phyloP scores from a whole-genome alignment of 2,329 filamentous ascomycete species.

The Aurifilum marmelostoma region DNA sequence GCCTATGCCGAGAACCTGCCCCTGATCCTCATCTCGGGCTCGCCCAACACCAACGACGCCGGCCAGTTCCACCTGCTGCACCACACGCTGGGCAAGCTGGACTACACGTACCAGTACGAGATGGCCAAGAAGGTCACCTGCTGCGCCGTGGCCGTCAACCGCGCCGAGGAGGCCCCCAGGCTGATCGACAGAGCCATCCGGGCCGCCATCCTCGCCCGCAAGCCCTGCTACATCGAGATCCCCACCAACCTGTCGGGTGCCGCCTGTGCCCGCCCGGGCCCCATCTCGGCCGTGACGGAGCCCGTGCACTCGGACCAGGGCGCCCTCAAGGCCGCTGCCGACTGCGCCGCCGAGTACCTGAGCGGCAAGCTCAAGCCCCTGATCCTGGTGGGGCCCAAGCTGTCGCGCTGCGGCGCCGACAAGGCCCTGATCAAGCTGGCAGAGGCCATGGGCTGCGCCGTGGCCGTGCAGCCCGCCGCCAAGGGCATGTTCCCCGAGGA shows the following conservation, averaged over 20 bases:
- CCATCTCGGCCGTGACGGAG: slow-evolving; percentile 35
- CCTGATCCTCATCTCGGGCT: slow-evolving; percentile 35
- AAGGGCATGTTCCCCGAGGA: slow-evolving; percentile 38
- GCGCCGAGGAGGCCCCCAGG: slow-evolving; percentile 35
- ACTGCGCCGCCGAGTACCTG: slow-evolving; percentile 33
- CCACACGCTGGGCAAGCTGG: slow-evolving; percentile 36
- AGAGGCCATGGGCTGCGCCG: slow-evolving; percentile 36
- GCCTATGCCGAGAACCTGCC: slow-evolving; percentile 37
- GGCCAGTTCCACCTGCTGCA: slow-evolving; percentile 36
- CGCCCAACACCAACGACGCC: slow-evolving; percentile 36
- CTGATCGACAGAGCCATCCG: slow-evolving; percentile 36
- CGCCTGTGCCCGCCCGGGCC: slow-evolving; percentile 35
- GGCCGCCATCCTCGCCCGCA: slow-evolving; percentile 32
- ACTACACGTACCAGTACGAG: slow-evolving; percentile 38
- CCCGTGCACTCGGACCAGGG: slow-evolving; percentile 29
- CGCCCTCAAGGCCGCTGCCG: slow-evolving; percentile 34
- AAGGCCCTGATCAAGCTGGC: slow-evolving; percentile 33
- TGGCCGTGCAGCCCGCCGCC: slow-evolving; percentile 36
- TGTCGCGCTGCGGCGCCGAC: slow-evolving; percentile 31
- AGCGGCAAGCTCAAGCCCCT: slow-evolving; percentile 35
- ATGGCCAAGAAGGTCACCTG: slow-evolving; percentile 40
- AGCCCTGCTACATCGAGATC: slow-evolving; percentile 38
- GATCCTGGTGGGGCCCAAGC: slow-evolving; percentile 35
- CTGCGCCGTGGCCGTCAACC: slow-evolving; percentile 35
- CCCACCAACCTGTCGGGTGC: slow-evolving; percentile 36